phyloP scores from a whole-genome alignment of 208 protist species.

The Phytomonas sp. region DNA sequence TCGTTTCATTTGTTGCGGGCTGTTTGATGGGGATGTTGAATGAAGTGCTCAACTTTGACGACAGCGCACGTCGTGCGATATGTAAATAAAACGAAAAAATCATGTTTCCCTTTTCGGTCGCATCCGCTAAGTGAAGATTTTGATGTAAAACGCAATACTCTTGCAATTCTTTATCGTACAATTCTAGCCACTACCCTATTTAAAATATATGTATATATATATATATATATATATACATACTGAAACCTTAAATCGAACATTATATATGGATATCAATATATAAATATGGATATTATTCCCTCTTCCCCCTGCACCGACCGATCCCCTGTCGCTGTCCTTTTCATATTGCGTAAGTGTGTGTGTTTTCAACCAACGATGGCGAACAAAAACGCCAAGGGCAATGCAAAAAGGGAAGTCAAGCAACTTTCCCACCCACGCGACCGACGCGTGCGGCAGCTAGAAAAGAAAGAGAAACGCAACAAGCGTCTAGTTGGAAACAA shows the following conservation, averaged over 20 bases:
- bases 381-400: not conserved
- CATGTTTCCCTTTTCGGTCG: not conserved
- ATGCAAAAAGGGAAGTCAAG: conserved; percentile 14
- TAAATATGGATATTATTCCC: not conserved
- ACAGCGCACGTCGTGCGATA: not conserved
- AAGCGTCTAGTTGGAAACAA: conserved; percentile 27
- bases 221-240: conserved; percentile 8
- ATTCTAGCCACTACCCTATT: not conserved
- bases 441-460: conserved; percentile 61
- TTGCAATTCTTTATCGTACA: not conserved
- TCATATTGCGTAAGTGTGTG: not conserved
- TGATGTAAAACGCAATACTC: not conserved
- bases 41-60: not conserved
- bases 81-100: conserved; percentile 8
- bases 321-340: not conserved
- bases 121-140: not conserved
- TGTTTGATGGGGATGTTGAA: not conserved
- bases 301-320: not conserved
- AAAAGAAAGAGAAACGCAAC: conserved; percentile 45
- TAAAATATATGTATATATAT: not conserved
- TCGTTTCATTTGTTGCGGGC: not conserved
- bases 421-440: conserved; percentile 46
- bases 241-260: not conserved
- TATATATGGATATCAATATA: not conserved
- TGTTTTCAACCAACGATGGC: not conserved